Percentiles rank a stretch among this genome's conserved stretches.
These are phyloP conservation scores for Carex cristatella DNA, from an alignment of 176 grass and related monocot species.

Conservation along the genomic window DNA sequence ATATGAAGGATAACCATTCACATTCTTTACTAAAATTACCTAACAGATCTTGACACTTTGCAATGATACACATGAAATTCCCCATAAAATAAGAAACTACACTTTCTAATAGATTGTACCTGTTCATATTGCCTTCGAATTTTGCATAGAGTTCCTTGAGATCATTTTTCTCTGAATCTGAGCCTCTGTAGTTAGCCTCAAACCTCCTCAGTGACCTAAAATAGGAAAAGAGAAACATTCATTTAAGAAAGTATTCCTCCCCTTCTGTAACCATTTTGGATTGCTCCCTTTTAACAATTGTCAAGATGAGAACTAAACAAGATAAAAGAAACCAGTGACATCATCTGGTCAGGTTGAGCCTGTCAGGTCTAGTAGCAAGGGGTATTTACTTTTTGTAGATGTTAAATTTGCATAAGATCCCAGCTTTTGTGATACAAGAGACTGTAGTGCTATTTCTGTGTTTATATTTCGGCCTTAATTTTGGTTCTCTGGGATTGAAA, in stretches of 20 bases:
- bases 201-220: slow-evolving; percentile 79
- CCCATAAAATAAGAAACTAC: background rate
- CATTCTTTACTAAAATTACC: background rate
- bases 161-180: slow-evolving; percentile 90
- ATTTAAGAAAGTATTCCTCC: background rate
- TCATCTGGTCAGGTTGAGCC: background rate
- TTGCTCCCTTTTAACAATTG: background rate
- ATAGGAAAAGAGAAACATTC: background rate
- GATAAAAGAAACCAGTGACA: background rate
- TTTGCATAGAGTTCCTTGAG: slow-evolving; percentile 76
- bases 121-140: slow-evolving; percentile 89
- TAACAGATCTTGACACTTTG: background rate
- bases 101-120: slow-evolving; percentile 33
- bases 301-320: background rate
- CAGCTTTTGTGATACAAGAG: background rate
- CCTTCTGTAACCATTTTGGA: background rate
- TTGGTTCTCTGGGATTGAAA: too few relatives aligned
- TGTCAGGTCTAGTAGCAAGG: background rate
- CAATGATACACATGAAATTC: background rate
- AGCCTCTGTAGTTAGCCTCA: too few relatives aligned
- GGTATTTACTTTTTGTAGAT: background rate
- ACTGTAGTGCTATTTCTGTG: background rate
- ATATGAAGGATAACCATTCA: background rate
- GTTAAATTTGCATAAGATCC: background rate
- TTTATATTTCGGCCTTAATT: too few relatives aligned